Evolutionary conservation across 352 stramenopile species (phyloP).

Genomic region (Hyaloperonospora arabidopsidis): DNA sequence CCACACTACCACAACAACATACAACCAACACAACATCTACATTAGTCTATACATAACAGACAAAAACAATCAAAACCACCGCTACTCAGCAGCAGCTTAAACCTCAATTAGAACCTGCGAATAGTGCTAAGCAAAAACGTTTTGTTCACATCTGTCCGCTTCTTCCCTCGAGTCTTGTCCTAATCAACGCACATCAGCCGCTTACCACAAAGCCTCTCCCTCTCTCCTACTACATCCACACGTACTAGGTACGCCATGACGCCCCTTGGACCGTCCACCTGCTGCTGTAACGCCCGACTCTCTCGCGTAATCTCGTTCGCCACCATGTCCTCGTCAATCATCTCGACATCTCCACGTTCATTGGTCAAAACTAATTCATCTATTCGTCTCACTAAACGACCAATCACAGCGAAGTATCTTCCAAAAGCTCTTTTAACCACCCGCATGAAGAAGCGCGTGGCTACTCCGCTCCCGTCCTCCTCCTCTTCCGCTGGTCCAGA

Average conservation of each 20-base stretch:
- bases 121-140: constrained; percentile 57
- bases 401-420: too few relatives aligned
- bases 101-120: constrained; percentile 28
- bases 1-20: constrained; percentile 27
- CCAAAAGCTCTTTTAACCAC: not conserved
- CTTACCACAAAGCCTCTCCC: not conserved
- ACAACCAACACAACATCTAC: too few relatives aligned
- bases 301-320: constrained; percentile 32
- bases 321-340: constrained; percentile 21
- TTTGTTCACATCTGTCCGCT: constrained; percentile 61
- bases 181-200: not conserved
- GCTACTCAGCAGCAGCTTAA: too few relatives aligned
- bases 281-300: constrained; percentile 30
- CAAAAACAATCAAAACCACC: too few relatives aligned
- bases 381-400: too few relatives aligned
- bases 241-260: constrained; percentile 48
- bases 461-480: constrained; percentile 3
- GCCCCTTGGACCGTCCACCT: constrained; percentile 29
- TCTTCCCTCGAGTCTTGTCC: constrained; percentile 17
- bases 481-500: constrained; percentile 7
- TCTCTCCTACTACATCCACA: not conserved
- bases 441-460: constrained; percentile 26
- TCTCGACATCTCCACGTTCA: constrained; percentile 2
- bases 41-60: too few relatives aligned
- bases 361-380: constrained; percentile 2